Base-by-base conservation (phyloP, 1,139 yeast species). In the Arxiozyma bovina region DNA sequence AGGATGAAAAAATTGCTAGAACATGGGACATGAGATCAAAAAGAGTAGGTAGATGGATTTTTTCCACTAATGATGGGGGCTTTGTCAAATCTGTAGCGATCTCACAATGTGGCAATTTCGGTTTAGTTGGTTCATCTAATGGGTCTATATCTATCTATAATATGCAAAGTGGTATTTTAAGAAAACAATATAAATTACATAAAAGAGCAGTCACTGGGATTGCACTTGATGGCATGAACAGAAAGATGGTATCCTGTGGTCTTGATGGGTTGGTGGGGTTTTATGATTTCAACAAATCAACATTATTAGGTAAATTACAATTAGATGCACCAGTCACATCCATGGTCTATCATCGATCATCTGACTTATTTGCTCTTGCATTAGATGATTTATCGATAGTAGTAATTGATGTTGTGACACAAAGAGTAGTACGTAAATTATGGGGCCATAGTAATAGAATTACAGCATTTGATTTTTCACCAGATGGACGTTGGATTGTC, bases 61-160 rank as follows among this genome's bases (percentile, higher is more conserved):
- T 94, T 48, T 70, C 75, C 5, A 87, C 98, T 1, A 78, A 80
- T 18, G 99, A 94, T 70, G 83, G 78, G 5, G 91, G 95, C 0
- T 67, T 81, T n/a, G 96, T 82, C n/a, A 87, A 85, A 65, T 71
- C 87, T 34, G 94, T 89, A 11, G 79, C 87, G 25, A 80, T 93
- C 41, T 87, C 97, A 0, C 87, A 83, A 57, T 94, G 99, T 77
- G 99, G 99, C 44, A 94, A 94, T 69, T 94, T 94, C 72, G 97
- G 87, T 1, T 73, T 93, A 50, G 86, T 94, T 25, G 99, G 98
- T n/a, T 89, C 97, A 5, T 78, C 93, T 1, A 73, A 75, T 45
- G 99, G 99, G 60, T 85, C 88, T n/a, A 85, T 93, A 60, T 91
- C 86, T 34, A 88, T 86, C 17, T 91, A 84, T 71, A 94, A 94